Percentiles rank a stretch among this genome's conserved stretches.
Conservation (phyloP, 2,329 filamentous ascomycete genomes). For the Aspergillus floridensis region DNA sequence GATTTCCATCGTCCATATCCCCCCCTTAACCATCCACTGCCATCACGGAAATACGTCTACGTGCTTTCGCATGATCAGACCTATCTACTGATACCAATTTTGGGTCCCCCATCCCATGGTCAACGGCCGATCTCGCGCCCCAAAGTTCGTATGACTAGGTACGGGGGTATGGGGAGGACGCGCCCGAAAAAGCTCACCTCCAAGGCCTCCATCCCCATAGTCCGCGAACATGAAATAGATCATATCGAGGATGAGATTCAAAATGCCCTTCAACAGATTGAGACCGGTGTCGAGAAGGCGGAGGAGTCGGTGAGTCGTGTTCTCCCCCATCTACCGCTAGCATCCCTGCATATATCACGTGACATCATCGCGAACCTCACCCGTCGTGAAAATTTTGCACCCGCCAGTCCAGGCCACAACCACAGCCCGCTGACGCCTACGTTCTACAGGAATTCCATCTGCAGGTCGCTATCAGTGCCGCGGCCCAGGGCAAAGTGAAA, state of each 20-base stretch:
- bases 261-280: conserved; percentile 77
- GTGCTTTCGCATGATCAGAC: conserved; percentile 54
- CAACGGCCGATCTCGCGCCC: conserved; percentile 36
- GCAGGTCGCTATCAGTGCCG: conserved; percentile 73
- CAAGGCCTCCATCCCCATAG: conserved; percentile 81
- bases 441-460: conserved; percentile 82
- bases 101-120: conserved; percentile 53
- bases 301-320: conserved; percentile 86
- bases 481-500: conserved; percentile 59
- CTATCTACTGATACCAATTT: conserved; percentile 66
- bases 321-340: conserved; percentile 31
- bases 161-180: conserved; percentile 48
- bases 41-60: conserved; percentile 56
- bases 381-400: conserved; percentile 35
- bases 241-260: conserved; percentile 81
- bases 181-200: conserved; percentile 74
- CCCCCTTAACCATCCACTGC: conserved; percentile 49
- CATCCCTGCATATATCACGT: conserved; percentile 41
- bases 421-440: conserved; percentile 17
- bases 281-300: conserved; percentile 93
- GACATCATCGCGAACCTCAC: conserved; percentile 30
- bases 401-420: conserved; percentile 13
- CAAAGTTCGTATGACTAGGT: conserved; percentile 45
- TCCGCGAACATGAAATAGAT: conserved; percentile 89
- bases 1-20: conserved; percentile 34